Percentiles rank a stretch among this genome's conserved stretches.
These are phyloP conservation scores for Penicillium occitanis DNA, from an alignment of 2,329 filamentous ascomycete genomes.

Conservation along the genomic window DNA sequence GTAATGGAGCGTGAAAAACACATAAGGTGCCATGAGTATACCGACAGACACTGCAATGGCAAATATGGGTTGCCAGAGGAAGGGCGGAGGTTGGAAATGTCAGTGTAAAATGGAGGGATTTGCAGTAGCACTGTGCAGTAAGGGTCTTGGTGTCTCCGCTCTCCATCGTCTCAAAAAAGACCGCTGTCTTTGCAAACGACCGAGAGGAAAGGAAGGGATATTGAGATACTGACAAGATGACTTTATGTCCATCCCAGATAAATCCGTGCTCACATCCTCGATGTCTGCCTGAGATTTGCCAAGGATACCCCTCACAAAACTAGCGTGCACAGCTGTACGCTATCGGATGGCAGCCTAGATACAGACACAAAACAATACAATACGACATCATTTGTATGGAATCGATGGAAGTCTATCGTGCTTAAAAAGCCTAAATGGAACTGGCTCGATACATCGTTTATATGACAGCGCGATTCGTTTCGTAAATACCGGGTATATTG, in stretches of 20 bases:
- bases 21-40: background rate
- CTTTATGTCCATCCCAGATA: too few species aligned
- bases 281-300: background rate
- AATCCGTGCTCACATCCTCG: background rate
- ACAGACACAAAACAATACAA: too few species aligned
- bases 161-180: background rate
- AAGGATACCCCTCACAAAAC: background rate
- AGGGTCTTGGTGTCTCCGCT: background rate
- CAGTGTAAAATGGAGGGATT: background rate
- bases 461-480: background rate
- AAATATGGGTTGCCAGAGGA: background rate
- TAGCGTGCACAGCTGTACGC: background rate
- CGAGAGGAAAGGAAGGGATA: background rate
- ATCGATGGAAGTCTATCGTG: too few species aligned
- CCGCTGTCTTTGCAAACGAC: background rate
- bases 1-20: background rate
- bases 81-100: background rate
- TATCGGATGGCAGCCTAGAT: background rate
- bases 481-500: too few species aligned
- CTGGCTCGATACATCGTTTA: background rate
- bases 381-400: too few species aligned
- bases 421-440: background rate
- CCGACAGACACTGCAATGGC: background rate
- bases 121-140: background rate
- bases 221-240: background rate